Conservation (phyloP, 441 rosid species). For the Capsella rubella region DNA sequence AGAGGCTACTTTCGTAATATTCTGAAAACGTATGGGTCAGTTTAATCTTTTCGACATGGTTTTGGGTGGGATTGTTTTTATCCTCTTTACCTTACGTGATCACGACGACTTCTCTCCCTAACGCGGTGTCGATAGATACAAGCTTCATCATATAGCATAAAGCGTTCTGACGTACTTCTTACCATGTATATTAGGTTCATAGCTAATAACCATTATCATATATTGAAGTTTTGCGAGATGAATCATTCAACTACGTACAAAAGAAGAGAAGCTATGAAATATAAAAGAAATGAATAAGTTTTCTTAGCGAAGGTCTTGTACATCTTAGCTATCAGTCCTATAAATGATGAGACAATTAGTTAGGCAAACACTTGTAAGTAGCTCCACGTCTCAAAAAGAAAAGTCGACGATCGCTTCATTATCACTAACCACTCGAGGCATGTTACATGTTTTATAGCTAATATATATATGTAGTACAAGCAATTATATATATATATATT, state of each 20-base stretch:
- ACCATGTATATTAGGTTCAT: too few species aligned
- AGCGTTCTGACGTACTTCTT: too few species aligned
- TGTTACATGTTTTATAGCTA: constrained; percentile 45
- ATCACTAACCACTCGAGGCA: constrained; percentile 36
- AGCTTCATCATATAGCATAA: too few species aligned
- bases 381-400: constrained; percentile 12
- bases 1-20: constrained; percentile 15
- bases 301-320: background rate
- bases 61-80: constrained; percentile 3
- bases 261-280: background rate
- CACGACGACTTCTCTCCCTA: constrained; percentile 36
- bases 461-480: constrained; percentile 6
- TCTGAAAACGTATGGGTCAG: constrained; percentile 1
- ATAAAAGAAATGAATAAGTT: background rate
- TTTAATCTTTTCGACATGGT: constrained; percentile 23
- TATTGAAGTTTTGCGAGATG: too few species aligned
- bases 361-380: constrained; percentile 28
- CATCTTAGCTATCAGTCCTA: background rate
- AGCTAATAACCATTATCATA: too few species aligned
- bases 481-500: background rate
- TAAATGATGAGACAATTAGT: constrained; percentile 33
- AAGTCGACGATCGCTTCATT: constrained; percentile 37
- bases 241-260: background rate
- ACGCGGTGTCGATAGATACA: constrained; percentile 1
- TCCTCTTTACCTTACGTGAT: constrained; percentile 26